Evolutionary conservation across 805 yeast genomes (phyloP).

Genomic region (Diddensiella santjacobensis): DNA sequence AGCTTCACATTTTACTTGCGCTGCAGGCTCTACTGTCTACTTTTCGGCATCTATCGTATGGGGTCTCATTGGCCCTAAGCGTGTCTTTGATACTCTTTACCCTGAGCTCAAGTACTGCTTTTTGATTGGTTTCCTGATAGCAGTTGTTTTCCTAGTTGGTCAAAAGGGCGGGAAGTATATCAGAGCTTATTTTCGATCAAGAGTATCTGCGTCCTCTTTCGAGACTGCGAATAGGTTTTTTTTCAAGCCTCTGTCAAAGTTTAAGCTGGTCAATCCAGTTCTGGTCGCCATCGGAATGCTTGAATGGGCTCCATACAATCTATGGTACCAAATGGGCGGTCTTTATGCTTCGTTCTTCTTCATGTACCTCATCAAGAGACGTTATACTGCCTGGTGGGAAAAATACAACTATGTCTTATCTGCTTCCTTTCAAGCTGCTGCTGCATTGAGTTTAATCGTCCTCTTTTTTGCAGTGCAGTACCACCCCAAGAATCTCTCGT

Average conservation of each 20-base stretch:
- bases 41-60: conserved; percentile 50
- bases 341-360: conserved; percentile 41
- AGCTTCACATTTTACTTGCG: conserved; percentile 39
- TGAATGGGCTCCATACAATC: conserved; percentile 31
- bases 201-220: conserved; percentile 25
- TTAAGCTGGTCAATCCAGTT: conserved; percentile 11
- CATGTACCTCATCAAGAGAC: conserved; percentile 37
- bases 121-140: conserved; percentile 25
- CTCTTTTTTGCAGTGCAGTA: conserved; percentile 52
- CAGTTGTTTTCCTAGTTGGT: conserved; percentile 14
- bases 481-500: conserved; percentile 40
- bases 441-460: conserved; percentile 54
- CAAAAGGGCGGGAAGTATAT: not conserved
- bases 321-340: conserved; percentile 27
- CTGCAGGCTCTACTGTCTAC: conserved; percentile 38
- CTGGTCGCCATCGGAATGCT: conserved; percentile 35
- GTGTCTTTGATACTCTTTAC: conserved; percentile 46
- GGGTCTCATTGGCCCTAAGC: conserved; percentile 61
- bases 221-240: conserved; percentile 2
- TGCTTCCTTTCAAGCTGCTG: conserved; percentile 56
- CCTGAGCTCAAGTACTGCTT: conserved; percentile 42
- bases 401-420: conserved; percentile 49
- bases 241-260: too few relatives aligned
- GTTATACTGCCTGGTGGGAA: conserved; percentile 53
- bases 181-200: not conserved